Evolutionary conservation across 768 basidiomycete species (phyloP).

Genomic region (Cystobasidiopsis lactophilus): DNA sequence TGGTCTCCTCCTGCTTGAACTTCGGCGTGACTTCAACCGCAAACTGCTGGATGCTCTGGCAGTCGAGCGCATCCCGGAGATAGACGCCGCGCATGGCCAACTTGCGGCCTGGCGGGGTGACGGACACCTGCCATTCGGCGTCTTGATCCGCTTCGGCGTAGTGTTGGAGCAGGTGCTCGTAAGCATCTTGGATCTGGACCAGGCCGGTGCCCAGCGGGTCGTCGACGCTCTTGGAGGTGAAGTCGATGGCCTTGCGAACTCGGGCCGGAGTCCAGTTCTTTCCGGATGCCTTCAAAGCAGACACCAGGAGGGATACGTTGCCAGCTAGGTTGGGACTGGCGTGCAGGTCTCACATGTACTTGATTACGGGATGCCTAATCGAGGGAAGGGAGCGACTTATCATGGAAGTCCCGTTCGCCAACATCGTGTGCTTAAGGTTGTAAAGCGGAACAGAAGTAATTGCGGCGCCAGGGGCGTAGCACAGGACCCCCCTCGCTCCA

Average conservation of each 20-base stretch:
- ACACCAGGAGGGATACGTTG: conserved; percentile 2
- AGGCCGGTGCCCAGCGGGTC: conserved; percentile 6
- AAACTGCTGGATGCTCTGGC: conserved; percentile 2
- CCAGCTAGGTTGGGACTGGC: conserved; percentile 4
- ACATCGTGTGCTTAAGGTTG: conserved; percentile 4
- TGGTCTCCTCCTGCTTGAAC: conserved; percentile 3
- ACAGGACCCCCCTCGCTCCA: not conserved
- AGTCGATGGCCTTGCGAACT: conserved; percentile 6
- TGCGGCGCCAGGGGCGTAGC: conserved; percentile 9
- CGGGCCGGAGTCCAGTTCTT: conserved; percentile 3
- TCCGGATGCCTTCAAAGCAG: conserved; percentile 5
- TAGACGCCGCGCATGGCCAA: conserved; percentile 8
- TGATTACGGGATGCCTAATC: not conserved
- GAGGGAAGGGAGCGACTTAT: not conserved
- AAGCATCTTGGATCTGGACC: conserved; percentile 4
- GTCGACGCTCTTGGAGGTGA: conserved; percentile 7
- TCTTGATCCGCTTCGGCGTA: conserved; percentile 1
- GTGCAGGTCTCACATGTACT: not conserved
- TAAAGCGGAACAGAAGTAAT: conserved; percentile 7
- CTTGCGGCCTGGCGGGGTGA: conserved; percentile 1
- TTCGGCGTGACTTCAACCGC: conserved; percentile 5
- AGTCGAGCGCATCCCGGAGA: conserved; percentile 5
- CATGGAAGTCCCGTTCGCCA: conserved; percentile 8
- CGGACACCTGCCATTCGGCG: conserved; percentile 3
- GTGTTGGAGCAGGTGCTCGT: conserved; percentile 2